Base-by-base conservation (phyloP, 2,329 filamentous ascomycete genomes). In the Fusarium zealandicum region DNA sequence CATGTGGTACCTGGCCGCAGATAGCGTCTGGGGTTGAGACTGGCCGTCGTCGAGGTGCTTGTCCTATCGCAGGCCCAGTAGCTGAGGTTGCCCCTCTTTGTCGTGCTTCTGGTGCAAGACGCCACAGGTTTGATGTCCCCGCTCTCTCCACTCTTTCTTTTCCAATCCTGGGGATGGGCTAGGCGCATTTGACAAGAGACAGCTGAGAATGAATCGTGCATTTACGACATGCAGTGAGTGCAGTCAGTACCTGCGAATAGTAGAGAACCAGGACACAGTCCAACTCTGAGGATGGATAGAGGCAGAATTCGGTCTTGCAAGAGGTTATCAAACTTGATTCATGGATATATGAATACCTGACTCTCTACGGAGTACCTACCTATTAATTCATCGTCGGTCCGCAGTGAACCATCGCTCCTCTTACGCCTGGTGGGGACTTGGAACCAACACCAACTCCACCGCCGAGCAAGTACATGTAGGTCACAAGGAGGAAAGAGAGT, bases 1-100 rank as follows among this genome's bases (percentile, higher is more conserved):
- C 51, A 54, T 55, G 56, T 60, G 53, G 59, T 65, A 66, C 64
- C 64, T 59, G 39, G 13, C 31, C 36, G 41, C 46, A 61, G 64
- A 66, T 65, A 66, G 54, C 54, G 53, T 57, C 51, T 49, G 49
- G 43, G 56, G 52, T 61, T 55, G 37, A 32, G 47, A 37, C 46
- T 54, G 61, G 44, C 57, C 44, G n/a, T 53, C 28, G 22, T 31
- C 31, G 16, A 57, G 39, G 40, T 55, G 59, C 45, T 55, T 44
- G 38, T 22, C 45, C 61, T 66, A 66, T 66, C 56, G 40, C n/a
- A 27, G 42, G 17, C 25, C 28, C 44, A 45, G 60, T 57, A 50
- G 44, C 31, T 28, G 37, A 39, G 33, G 9, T n/a, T 28, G 37
- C 42, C 40, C 50, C 52, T 47, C 44, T 52, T 53, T 49, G 36